Evolutionary conservation across 768 basidiomycete genomes (phyloP), one percentile per base, ranked within the genome.

Genomic region (Lactarius quietus): DNA sequence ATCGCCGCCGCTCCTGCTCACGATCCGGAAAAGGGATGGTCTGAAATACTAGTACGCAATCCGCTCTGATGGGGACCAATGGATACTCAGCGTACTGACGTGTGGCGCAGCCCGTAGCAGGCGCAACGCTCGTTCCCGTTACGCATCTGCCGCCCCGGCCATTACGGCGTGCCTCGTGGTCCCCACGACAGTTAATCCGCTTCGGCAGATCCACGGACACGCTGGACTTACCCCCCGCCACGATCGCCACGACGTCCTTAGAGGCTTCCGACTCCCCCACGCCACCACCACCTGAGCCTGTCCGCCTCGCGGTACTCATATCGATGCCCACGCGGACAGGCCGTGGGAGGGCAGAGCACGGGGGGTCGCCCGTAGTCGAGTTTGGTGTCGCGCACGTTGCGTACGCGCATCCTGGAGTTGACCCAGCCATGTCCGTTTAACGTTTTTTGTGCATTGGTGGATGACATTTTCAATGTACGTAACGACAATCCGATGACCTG

Each of bases 21-120:
- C 20, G 59, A 66, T 3, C 36, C 17, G 1, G 64, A 23, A 43
- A 68, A 68, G n/a, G 59, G 67, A 6, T 68, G 67, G 67, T 55
- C 9, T 1, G 59, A 38, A 1, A 38, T 66, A 33, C 35, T 26
- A 2, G 67, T 68, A 31, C 59, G 67, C 61, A 18, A 43, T n/a
- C n/a, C n/a, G n/a, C 9, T 18, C 33, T 59, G 1, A 28, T 12
- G 14, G 20, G 18, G 8, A 6, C 29, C n/a, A n/a, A n/a, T n/a
- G n/a, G n/a, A n/a, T n/a, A n/a, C n/a, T n/a, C n/a, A n/a, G n/a
- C n/a, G n/a, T n/a, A n/a, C n/a, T n/a, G n/a, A n/a, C n/a, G n/a
- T n/a, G n/a, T n/a, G n/a, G n/a, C n/a, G n/a, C 39, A 66, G 65
- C 65, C 65, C 18, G 56, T 66, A 36, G 56, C 56, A 18, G 61